Evolutionary conservation across 129 eudicot genomes (phyloP).

Genomic region (Sambucus nigra): DNA sequence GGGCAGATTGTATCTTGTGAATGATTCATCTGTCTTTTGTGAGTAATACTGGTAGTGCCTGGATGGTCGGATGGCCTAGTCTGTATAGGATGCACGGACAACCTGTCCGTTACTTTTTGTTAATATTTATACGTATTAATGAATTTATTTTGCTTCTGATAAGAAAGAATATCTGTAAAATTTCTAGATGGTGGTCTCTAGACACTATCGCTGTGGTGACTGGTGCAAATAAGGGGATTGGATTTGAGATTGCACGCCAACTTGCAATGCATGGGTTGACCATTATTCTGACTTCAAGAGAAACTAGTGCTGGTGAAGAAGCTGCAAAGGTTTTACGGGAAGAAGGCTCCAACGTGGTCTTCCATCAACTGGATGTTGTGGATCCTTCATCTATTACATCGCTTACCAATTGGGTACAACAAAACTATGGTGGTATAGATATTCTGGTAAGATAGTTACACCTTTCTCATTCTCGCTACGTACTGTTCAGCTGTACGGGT

Average conservation of each 20-base stretch:
- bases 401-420: slow-evolving; percentile 56
- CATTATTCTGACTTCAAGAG: slow-evolving; percentile 89
- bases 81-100: background rate
- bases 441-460: slow-evolving; percentile 46
- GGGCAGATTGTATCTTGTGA: no score
- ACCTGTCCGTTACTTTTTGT: background rate
- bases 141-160: background rate
- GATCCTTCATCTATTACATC: slow-evolving; percentile 54
- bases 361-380: slow-evolving; percentile 75
- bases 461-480: background rate
- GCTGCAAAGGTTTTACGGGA: slow-evolving; percentile 81
- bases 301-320: slow-evolving; percentile 66
- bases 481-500: background rate
- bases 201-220: slow-evolving; percentile 89
- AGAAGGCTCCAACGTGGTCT: slow-evolving; percentile 66
- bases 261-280: slow-evolving; percentile 72
- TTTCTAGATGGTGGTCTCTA: slow-evolving; percentile 83
- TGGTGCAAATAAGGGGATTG: slow-evolving; percentile 94
- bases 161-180: no score
- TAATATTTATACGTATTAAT: no score
- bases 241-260: slow-evolving; percentile 85
- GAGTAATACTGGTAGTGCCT: no score
- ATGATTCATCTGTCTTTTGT: no score
- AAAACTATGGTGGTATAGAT: slow-evolving; percentile 70
- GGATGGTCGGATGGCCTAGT: background rate